These are phyloP conservation scores for Avena eriantha DNA, from an alignment of 176 grass and related monocot genomes.

Conservation along the genomic window DNA sequence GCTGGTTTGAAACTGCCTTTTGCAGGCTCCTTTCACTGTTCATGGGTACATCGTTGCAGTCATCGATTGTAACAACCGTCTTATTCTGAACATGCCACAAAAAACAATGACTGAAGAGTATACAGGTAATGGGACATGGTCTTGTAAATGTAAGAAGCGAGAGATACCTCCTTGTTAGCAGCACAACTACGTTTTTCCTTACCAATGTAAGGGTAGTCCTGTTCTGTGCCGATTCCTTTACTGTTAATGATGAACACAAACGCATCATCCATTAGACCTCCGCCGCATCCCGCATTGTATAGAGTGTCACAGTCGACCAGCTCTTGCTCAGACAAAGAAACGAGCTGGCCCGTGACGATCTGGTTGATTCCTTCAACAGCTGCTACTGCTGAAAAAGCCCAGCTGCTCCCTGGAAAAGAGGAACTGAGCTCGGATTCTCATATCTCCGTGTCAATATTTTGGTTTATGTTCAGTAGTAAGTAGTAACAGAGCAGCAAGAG, in stretches of 20 bases:
- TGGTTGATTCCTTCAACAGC: constrained; percentile 78
- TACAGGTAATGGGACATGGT: neutral
- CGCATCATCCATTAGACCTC: constrained; percentile 84
- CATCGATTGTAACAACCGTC: constrained; percentile 68
- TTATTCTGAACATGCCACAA: constrained; percentile 58
- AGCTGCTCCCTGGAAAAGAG: constrained; percentile 68
- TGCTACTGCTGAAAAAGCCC: constrained; percentile 82
- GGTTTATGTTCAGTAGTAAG: neutral
- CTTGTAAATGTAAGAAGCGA: neutral
- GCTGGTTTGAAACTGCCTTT: constrained; percentile 76
- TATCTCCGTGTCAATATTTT: neutral
- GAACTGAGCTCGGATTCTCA: constrained; percentile 3
- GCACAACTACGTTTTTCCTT: constrained; percentile 40
- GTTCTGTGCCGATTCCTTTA: constrained; percentile 58
- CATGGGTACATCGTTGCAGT: constrained; percentile 68
- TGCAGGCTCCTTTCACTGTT: constrained; percentile 65
- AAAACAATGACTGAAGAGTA: neutral
- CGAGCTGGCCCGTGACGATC: constrained; percentile 66
- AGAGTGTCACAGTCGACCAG: constrained; percentile 78
- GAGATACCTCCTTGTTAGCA: constrained; percentile 59
- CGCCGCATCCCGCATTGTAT: constrained; percentile 80
- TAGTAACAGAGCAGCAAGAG: neutral
- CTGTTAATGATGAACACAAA: constrained; percentile 83
- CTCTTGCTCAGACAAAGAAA: constrained; percentile 79
- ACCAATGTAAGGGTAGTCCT: constrained; percentile 71